Base-by-base conservation (phyloP, 2,329 filamentous ascomycete genomes). In the Neofusicoccum sp. region DNA sequence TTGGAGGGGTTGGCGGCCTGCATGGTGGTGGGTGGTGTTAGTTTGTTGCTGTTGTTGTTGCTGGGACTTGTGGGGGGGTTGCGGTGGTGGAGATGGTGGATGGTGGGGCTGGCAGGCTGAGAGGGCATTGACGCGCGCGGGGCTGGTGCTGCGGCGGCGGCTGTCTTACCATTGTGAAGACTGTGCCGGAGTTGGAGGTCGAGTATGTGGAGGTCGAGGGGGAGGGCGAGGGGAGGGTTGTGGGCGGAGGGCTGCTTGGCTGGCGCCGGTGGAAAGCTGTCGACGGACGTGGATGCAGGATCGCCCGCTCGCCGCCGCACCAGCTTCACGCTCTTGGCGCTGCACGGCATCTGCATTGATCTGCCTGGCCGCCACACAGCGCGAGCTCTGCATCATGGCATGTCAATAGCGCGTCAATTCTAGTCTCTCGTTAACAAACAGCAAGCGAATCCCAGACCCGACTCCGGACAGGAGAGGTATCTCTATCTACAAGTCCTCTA, bases 1-100 rank as follows among this genome's bases (percentile, higher is more conserved):
- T 86, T 86, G 59, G 86, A 85, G 26, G 51, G 36, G 51, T 36
- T 33, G 48, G 67, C 63, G 67, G 78, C 75, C 74, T 78, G 61
- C 54, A 47, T 56, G 11, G 48, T 54, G 34, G 38, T 28, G 9
- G 31, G 9, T 28, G 16, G 26, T 28, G 34, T 57, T 11, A 2
- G 53, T 12, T 7, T 4, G 7, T 44, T 14, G 47, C 4, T 7
- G 24, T 2, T 20, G 4, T 3, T 14, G 8, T 36, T 16, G 48
- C 30, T 4, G 8, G 38, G n/a, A 6, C 6, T 30, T 16, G 9
- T 33, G 3, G 1, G 40, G 4, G 30, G 11, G 36, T 14, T 1
- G 6, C n/a, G n/a, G n/a, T n/a, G n/a, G 5, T 9, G 12, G 31
- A 6, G 30, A 20, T 38, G 26, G 36, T 43, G 51, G 12, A 8